phyloP scores from a whole-genome alignment of 106 monocot species.

The Dendrobium officinale region DNA sequence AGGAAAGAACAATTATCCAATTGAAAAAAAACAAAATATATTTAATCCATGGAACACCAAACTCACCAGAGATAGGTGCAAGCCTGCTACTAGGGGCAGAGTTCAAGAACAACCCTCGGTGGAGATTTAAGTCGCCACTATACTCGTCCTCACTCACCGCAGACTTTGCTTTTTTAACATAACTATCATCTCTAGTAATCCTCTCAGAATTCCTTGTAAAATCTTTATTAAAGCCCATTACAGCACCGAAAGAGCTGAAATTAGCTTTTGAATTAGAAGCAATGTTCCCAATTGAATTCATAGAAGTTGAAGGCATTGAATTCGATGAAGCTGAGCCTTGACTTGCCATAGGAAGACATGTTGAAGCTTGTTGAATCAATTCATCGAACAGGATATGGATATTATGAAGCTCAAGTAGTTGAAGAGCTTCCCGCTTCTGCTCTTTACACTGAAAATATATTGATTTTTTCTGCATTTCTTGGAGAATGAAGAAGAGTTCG shows the following conservation, averaged over 20 bases:
- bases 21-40: neutral
- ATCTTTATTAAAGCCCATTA: neutral
- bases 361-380: constrained; percentile 23
- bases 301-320: neutral
- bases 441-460: constrained; percentile 17
- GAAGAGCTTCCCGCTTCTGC: constrained; percentile 33
- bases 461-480: constrained; percentile 33
- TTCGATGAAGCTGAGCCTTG: neutral
- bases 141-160: constrained; percentile 11
- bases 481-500: constrained; percentile 31
- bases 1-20: neutral
- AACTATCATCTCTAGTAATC: constrained; percentile 26
- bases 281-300: neutral
- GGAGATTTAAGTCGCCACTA: constrained; percentile 2
- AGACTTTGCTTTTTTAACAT: constrained; percentile 17
- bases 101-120: constrained; percentile 15
- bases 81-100: constrained; percentile 5
- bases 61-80: constrained; percentile 23
- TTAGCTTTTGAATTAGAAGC: neutral
- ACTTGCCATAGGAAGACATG: constrained; percentile 15
- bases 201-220: neutral
- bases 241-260: constrained; percentile 1
- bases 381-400: constrained; percentile 27
- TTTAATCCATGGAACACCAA: neutral
- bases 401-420: constrained; percentile 28